Percentiles rank a stretch among this genome's conserved stretches.
Evolutionary conservation across 805 yeast genomes (phyloP).

Genomic region (Barnettozyma botsteinii): DNA sequence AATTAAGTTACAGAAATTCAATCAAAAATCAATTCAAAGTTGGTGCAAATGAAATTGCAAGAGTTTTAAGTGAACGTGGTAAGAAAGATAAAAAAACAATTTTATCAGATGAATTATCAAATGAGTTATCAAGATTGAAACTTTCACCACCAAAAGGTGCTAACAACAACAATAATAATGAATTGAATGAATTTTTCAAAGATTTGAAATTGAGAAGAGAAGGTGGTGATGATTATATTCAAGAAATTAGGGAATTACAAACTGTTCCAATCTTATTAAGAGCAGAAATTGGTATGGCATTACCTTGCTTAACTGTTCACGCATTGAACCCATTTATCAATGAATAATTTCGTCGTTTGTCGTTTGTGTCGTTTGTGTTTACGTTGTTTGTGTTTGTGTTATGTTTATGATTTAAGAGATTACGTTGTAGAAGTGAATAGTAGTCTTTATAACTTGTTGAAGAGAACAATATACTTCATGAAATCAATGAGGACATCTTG

Average conservation of each 20-base stretch:
- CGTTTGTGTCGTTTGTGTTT: no score
- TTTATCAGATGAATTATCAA: slow-evolving; percentile 35
- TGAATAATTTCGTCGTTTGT: slow-evolving; percentile 14
- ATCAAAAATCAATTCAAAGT: slow-evolving; percentile 75
- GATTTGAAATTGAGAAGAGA: slow-evolving; percentile 55
- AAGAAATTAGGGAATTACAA: slow-evolving; percentile 72
- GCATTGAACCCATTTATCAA: slow-evolving; percentile 77
- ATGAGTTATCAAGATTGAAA: slow-evolving; percentile 45
- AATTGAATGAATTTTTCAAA: slow-evolving; percentile 51
- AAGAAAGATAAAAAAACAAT: slow-evolving; percentile 16
- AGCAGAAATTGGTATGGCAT: slow-evolving; percentile 91
- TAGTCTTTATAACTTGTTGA: no score
- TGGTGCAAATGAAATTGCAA: slow-evolving; percentile 67
- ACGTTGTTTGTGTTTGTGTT: neutral
- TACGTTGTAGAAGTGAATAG: no score
- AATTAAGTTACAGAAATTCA: slow-evolving; percentile 69
- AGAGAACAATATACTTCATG: no score
- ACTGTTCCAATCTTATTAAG: slow-evolving; percentile 81
- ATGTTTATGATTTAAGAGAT: neutral
- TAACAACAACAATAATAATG: slow-evolving; percentile 21
- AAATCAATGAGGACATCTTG: no score
- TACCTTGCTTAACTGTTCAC: slow-evolving; percentile 91
- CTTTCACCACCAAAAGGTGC: slow-evolving; percentile 42
- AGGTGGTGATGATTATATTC: slow-evolving; percentile 52
- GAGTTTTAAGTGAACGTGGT: slow-evolving; percentile 32